Conservation (phyloP, 1,284 basidiomycete genomes). For the Macrocystidia cucumis region DNA sequence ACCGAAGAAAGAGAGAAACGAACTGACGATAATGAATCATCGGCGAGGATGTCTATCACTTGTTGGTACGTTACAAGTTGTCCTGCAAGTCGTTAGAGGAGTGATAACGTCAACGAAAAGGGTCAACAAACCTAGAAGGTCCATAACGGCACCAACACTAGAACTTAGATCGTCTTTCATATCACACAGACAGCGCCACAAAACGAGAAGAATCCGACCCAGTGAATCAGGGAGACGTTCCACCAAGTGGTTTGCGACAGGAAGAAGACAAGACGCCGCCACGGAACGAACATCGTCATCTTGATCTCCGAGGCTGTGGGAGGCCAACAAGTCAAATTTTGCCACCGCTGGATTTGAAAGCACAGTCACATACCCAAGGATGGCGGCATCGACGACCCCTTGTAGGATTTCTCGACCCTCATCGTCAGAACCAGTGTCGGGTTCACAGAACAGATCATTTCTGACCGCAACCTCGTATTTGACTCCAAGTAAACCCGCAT, state of each 20-base stretch:
- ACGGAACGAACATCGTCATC: slow-evolving; percentile 98
- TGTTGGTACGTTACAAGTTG: slow-evolving; percentile 76
- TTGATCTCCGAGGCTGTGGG: slow-evolving; percentile 70
- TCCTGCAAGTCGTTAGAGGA: slow-evolving; percentile 32
- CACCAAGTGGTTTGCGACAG: slow-evolving; percentile 80
- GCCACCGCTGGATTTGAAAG: slow-evolving; percentile 7
- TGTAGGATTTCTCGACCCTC: slow-evolving; percentile 50
- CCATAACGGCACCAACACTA: slow-evolving; percentile 97
- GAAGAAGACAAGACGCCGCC: slow-evolving; percentile 87
- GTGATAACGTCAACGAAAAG: neutral
- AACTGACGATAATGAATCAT: slow-evolving; percentile 60
- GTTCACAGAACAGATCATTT: slow-evolving; percentile 66
- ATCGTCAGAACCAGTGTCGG: slow-evolving; percentile 25
- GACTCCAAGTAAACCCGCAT: slow-evolving; percentile 93
- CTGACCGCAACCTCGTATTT: slow-evolving; percentile 97
- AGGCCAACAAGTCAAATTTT: slow-evolving; percentile 10
- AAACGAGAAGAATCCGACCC: slow-evolving; percentile 68
- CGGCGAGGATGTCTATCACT: slow-evolving; percentile 73
- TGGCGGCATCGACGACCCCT: slow-evolving; percentile 81
- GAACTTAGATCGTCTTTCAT: slow-evolving; percentile 98
- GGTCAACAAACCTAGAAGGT: slow-evolving; percentile 65
- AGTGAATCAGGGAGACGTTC: slow-evolving; percentile 70
- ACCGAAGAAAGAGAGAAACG: slow-evolving; percentile 5
- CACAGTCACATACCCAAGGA: slow-evolving; percentile 72
- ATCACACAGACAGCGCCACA: slow-evolving; percentile 89